These are phyloP conservation scores for Naganishia kalamii DNA, from an alignment of 768 basidiomycete species.

Conservation along the genomic window DNA sequence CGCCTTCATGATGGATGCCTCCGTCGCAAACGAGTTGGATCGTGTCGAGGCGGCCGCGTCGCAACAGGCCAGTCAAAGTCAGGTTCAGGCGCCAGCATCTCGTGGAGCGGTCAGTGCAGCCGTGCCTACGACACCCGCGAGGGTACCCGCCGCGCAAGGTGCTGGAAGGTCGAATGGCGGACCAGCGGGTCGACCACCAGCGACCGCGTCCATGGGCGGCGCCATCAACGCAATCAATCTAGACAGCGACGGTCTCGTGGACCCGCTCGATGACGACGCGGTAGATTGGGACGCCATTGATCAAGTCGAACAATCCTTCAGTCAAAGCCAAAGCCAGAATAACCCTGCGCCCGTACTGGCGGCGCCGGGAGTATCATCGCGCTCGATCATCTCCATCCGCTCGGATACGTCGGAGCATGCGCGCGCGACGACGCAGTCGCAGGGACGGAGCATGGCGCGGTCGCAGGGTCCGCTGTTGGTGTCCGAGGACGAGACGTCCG, in stretches of 20 bases:
- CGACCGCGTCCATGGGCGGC: neutral
- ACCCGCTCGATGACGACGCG: neutral
- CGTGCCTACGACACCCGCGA: neutral
- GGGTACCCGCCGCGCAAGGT: neutral
- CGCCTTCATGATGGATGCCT: constrained; percentile 1
- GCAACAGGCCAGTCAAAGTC: constrained; percentile 10
- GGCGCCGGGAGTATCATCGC: neutral
- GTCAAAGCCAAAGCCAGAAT: neutral
- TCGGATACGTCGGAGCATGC: neutral
- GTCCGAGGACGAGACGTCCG: neutral
- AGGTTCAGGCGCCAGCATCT: constrained; percentile 5
- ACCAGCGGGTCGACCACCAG: neutral
- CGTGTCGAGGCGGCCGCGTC: neutral
- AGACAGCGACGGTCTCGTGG: neutral
- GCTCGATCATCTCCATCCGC: neutral
- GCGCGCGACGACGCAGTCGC: neutral
- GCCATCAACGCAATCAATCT: constrained; percentile 1
- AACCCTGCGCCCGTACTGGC: neutral
- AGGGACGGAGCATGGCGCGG: neutral
- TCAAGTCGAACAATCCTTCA: neutral
- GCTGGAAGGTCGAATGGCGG: neutral
- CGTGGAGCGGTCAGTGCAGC: constrained; percentile 19
- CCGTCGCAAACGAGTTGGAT: neutral
- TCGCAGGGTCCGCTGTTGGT: neutral
- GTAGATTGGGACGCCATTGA: neutral